Evolutionary conservation across 768 basidiomycete species (phyloP), one percentile per base, ranked within the genome.

Genomic region (Lentinula raphanica): DNA sequence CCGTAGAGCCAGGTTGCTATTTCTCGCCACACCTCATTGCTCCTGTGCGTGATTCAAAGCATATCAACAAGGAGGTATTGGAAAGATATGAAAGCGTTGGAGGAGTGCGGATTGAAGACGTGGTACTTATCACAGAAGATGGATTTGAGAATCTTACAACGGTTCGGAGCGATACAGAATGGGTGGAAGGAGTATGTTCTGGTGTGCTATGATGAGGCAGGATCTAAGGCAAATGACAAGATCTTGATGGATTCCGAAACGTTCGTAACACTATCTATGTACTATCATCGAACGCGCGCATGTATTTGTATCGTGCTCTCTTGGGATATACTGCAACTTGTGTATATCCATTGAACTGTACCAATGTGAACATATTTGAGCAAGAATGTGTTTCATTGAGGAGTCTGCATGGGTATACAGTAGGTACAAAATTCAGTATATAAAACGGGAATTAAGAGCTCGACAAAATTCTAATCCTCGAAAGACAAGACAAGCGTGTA

Each of bases 21-120:
- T 95, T 94, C 76, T 87, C 87, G 4, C 85, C 86, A 1, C 84
- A 89, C 61, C 77, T 94, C 19, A 75, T 95, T n/a, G 78, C 80
- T 4, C 75, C 85, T 8, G 76, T 86, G 42, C 80, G 84, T 44
- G 72, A 80, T 64, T 86, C 87, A 28, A 75, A 75, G 59, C 78
- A 86, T 65, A 84, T 98, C 61, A 77, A 94, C 66, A 81, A 83
- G 39, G 85, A 80, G 13, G 79, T 88, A 23, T 72, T 95, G 59
- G 77, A 79, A 68, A 72, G 74, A 57, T 59, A 54, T 27, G 58
- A 91, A 65, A 72, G 74, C 32, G 90, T 98, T 23, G 96, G 96
- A 13, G 96, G 95, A 0, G 89, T 98, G 2, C 75, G 95, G 51
- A 95, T 98, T 62, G 96, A 98, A 70, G 96, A 98, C 68, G 93